These are phyloP conservation scores for Xerocomellus dryophilus DNA, from an alignment of 768 basidiomycete genomes.

Conservation along the genomic window DNA sequence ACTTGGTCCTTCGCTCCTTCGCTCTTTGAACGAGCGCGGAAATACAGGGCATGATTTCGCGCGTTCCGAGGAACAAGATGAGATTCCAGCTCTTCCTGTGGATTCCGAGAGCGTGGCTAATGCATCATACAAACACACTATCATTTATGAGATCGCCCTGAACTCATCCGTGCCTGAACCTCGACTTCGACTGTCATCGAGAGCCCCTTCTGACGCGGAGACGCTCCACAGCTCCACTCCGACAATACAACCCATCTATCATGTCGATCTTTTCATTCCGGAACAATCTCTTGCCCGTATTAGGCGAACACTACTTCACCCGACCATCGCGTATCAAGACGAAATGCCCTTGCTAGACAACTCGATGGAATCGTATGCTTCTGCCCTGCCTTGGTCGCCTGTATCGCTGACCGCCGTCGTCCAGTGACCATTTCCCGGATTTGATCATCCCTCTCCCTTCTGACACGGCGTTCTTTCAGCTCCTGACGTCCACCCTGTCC, in stretches of 20 bases:
- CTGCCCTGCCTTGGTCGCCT: neutral
- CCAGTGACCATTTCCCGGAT: conserved; percentile 37
- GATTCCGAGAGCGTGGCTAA: neutral
- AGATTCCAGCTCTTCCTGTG: neutral
- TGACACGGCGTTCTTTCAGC: conserved; percentile 76
- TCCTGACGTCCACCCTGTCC: conserved; percentile 60
- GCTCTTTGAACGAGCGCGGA: conserved; percentile 23
- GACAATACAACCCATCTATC: conserved; percentile 4
- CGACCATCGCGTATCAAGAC: neutral
- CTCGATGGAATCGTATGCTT: conserved; percentile 10
- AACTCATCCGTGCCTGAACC: conserved; percentile 52
- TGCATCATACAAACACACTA: conserved; percentile 16
- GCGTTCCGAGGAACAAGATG: neutral
- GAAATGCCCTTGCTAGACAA: neutral
- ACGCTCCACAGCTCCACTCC: neutral
- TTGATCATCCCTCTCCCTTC: conserved; percentile 74
- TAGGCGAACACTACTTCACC: conserved; percentile 2
- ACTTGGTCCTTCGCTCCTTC: conserved; percentile 47
- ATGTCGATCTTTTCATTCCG: conserved; percentile 14
- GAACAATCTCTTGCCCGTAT: conserved; percentile 6
- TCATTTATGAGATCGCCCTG: conserved; percentile 57
- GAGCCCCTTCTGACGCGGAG: conserved; percentile 3
- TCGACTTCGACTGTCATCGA: conserved; percentile 46
- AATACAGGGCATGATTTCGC: conserved; percentile 7
- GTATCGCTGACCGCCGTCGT: neutral